These are phyloP conservation scores for Megacollybia marginata DNA, from an alignment of 768 basidiomycete species.

Conservation along the genomic window DNA sequence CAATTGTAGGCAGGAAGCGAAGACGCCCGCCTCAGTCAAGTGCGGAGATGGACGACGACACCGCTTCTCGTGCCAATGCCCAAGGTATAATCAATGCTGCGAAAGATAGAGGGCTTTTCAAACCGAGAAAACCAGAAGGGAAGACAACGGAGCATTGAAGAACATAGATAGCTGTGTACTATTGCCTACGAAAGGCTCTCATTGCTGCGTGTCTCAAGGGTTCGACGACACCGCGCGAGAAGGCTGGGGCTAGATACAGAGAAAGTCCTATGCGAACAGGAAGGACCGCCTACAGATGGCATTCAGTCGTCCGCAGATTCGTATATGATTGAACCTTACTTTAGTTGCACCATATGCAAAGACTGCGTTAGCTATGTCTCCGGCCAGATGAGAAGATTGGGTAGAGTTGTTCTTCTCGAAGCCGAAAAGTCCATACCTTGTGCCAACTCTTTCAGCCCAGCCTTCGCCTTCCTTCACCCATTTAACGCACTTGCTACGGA, in stretches of 20 bases:
- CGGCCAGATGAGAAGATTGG: conserved; percentile 30
- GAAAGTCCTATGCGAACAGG: conserved; percentile 69
- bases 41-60: conserved; percentile 9
- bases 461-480: conserved; percentile 79
- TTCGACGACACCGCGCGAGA: conserved; percentile 60
- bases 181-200: not conserved
- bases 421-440: conserved; percentile 76
- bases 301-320: not conserved
- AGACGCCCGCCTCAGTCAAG: conserved; percentile 15
- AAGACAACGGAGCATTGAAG: conserved; percentile 29
- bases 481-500: conserved; percentile 31
- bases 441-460: conserved; percentile 65
- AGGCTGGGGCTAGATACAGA: conserved; percentile 64
- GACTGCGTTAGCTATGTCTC: conserved; percentile 76
- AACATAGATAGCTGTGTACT: not conserved
- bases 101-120: conserved; percentile 60
- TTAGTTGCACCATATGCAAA: conserved; percentile 78
- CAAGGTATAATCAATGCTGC: conserved; percentile 49
- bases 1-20: conserved; percentile 45
- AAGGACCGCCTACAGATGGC: conserved; percentile 49
- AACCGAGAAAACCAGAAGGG: conserved; percentile 64
- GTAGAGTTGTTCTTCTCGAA: conserved; percentile 42
- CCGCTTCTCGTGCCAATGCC: conserved; percentile 35
- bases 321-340: conserved; percentile 30
- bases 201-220: conserved; percentile 29